Evolutionary conservation across 2,329 filamentous ascomycete genomes (phyloP).

Genomic region (Aschersonia sp.): DNA sequence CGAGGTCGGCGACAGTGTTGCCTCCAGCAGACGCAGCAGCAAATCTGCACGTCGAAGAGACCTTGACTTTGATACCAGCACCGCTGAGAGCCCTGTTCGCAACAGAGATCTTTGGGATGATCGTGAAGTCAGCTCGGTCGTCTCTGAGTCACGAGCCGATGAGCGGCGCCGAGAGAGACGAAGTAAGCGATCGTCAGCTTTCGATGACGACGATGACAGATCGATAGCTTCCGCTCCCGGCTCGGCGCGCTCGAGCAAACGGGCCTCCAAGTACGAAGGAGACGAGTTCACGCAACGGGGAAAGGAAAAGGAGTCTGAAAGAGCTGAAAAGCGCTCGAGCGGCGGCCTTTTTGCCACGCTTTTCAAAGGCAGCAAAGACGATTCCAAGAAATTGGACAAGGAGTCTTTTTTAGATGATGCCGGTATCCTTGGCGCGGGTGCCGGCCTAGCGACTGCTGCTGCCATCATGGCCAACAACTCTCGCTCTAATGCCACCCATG

Average conservation of each 20-base stretch:
- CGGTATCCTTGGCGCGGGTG: conserved; percentile 57
- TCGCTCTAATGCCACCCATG: conserved; percentile 31
- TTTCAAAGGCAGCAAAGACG: conserved; percentile 26
- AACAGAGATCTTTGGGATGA: conserved; percentile 25
- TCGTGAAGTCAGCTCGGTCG: conserved; percentile 33
- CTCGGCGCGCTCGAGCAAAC: conserved; percentile 8
- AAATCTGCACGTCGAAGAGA: conserved; percentile 23
- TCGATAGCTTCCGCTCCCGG: conserved; percentile 19
- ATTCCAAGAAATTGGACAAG: conserved; percentile 12
- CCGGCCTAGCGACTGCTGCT: conserved; percentile 42
- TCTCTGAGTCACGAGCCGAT: conserved; percentile 27
- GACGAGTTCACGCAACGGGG: conserved; percentile 23
- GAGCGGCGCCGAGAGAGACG: conserved; percentile 19
- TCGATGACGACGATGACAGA: conserved; percentile 27
- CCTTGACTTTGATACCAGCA: conserved; percentile 15
- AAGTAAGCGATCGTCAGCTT: conserved; percentile 13
- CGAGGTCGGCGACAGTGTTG: conserved; percentile 19
- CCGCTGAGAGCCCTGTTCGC: conserved; percentile 24
- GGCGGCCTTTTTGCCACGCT: conserved; percentile 34
- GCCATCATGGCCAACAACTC: conserved; percentile 23
- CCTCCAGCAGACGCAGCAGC: conserved; percentile 23
- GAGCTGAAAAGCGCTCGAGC: conserved; percentile 19
- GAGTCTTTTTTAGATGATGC: conserved; percentile 60
- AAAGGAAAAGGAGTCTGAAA: conserved; percentile 22
- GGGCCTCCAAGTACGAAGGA: conserved; percentile 23